Conservation (phyloP, 2,329 filamentous ascomycete genomes). For the Alternaria solani region DNA sequence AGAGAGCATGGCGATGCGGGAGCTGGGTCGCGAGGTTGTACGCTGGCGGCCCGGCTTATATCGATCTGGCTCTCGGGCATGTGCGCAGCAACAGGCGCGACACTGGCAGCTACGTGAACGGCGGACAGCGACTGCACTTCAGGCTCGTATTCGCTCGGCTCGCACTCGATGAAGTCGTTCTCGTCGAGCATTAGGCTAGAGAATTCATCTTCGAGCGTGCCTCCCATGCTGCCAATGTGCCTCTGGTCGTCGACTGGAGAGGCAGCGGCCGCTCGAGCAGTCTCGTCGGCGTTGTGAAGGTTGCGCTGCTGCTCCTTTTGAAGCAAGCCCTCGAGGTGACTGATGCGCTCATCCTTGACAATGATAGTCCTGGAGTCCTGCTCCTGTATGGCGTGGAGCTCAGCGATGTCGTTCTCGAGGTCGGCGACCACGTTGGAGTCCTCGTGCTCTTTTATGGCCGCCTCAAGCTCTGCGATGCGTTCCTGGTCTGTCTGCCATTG, state of each 20-base stretch:
- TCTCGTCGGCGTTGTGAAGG: constrained; percentile 18
- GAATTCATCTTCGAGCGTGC: constrained; percentile 28
- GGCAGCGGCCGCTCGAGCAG: constrained; percentile 17
- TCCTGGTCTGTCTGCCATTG: constrained; percentile 19
- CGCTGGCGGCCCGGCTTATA: not conserved
- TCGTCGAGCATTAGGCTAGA: constrained; percentile 10
- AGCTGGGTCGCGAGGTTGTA: not conserved
- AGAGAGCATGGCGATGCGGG: not conserved
- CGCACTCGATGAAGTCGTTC: constrained; percentile 11
- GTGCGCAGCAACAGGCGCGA: not conserved
- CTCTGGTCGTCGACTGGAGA: constrained; percentile 20
- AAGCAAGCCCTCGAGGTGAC: constrained; percentile 27
- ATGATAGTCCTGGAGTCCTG: constrained; percentile 16
- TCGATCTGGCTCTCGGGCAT: not conserved
- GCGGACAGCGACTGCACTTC: not conserved
- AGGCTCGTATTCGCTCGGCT: constrained; percentile 15
- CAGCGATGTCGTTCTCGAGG: constrained; percentile 24
- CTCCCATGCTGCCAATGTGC: constrained; percentile 10
- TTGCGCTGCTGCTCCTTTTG: constrained; percentile 28
- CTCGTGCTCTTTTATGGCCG: constrained; percentile 3
- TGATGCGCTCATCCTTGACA: constrained; percentile 39
- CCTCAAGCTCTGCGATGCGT: constrained; percentile 17
- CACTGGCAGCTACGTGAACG: not conserved
- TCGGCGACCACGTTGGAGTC: constrained; percentile 13
- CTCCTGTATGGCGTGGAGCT: constrained; percentile 17